These are phyloP conservation scores for Boletus rubescentipes DNA, from an alignment of 768 basidiomycete genomes.

Conservation along the genomic window DNA sequence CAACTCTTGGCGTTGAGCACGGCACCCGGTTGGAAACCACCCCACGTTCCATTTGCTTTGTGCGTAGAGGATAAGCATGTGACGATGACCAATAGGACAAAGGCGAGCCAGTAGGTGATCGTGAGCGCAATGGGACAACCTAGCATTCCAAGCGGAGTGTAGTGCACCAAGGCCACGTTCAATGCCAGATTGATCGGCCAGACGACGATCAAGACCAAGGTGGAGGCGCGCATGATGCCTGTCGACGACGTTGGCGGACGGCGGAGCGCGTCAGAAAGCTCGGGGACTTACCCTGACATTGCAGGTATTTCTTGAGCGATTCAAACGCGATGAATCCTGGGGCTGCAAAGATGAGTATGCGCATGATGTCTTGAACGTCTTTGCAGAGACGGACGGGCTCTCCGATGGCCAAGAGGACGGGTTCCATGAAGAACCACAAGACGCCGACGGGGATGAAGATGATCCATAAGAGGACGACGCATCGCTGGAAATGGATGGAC, in stretches of 20 bases:
- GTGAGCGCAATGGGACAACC: conserved; percentile 70
- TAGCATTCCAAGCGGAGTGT: conserved; percentile 59
- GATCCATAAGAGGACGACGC: conserved; percentile 60
- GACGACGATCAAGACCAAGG: conserved; percentile 57
- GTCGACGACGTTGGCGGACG: not conserved
- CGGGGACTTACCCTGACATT: conserved; percentile 61
- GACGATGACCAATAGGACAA: conserved; percentile 49
- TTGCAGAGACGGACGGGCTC: conserved; percentile 56
- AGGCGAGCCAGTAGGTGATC: conserved; percentile 68
- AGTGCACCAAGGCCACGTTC: conserved; percentile 61
- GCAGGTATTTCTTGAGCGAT: conserved; percentile 75
- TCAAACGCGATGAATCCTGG: conserved; percentile 78
- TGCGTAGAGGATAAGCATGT: conserved; percentile 54
- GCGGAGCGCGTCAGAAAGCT: not conserved
- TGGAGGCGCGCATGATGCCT: conserved; percentile 79
- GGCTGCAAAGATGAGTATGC: conserved; percentile 60
- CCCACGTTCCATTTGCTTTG: conserved; percentile 61
- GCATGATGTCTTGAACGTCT: conserved; percentile 65
- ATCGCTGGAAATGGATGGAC: conserved; percentile 71
- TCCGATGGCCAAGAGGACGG: conserved; percentile 60
- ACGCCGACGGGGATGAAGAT: conserved; percentile 62
- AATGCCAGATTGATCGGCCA: conserved; percentile 65
- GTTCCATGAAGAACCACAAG: conserved; percentile 64
- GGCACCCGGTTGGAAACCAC: conserved; percentile 46
- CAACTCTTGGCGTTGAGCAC: conserved; percentile 53